phyloP scores from a whole-genome alignment of 805 yeast genomes.

The Yarrowia phangngaensis region DNA sequence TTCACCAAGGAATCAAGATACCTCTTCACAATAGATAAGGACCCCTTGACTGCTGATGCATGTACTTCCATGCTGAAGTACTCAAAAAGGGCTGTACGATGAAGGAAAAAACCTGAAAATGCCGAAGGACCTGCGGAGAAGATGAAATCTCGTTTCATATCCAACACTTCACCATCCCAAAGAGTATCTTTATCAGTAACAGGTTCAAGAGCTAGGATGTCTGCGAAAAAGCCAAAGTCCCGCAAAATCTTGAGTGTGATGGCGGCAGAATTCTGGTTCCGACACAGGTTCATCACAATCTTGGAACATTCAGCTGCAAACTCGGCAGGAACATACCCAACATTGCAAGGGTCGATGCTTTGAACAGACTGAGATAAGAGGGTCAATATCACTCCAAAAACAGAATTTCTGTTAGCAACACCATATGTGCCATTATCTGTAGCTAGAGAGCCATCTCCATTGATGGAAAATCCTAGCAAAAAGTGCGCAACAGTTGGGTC shows the following conservation, averaged over 20 bases:
- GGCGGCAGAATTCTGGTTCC: conserved; percentile 52
- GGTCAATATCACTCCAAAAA: conserved; percentile 52
- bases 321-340: conserved; percentile 55
- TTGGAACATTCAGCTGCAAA: conserved; percentile 58
- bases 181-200: conserved; percentile 51
- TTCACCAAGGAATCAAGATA: conserved; percentile 55
- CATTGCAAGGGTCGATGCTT: conserved; percentile 40
- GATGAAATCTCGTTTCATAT: conserved; percentile 41
- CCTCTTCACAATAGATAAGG: conserved; percentile 50
- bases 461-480: conserved; percentile 66
- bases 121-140: conserved; percentile 42
- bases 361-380: conserved; percentile 50
- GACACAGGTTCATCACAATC: conserved; percentile 58
- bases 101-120: conserved; percentile 56
- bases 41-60: conserved; percentile 45
- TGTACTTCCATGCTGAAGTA: conserved; percentile 73
- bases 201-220: conserved; percentile 51
- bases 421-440: conserved; percentile 47
- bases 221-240: conserved; percentile 49
- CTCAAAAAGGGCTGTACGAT: conserved; percentile 59
- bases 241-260: conserved; percentile 53
- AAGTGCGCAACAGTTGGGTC: conserved; percentile 64
- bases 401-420: conserved; percentile 51
- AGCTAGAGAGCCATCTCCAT: conserved; percentile 51
- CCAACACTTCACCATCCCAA: conserved; percentile 53